Base-by-base conservation (phyloP, 1,139 yeast genomes). In the Magnusiomyces fungicola region DNA sequence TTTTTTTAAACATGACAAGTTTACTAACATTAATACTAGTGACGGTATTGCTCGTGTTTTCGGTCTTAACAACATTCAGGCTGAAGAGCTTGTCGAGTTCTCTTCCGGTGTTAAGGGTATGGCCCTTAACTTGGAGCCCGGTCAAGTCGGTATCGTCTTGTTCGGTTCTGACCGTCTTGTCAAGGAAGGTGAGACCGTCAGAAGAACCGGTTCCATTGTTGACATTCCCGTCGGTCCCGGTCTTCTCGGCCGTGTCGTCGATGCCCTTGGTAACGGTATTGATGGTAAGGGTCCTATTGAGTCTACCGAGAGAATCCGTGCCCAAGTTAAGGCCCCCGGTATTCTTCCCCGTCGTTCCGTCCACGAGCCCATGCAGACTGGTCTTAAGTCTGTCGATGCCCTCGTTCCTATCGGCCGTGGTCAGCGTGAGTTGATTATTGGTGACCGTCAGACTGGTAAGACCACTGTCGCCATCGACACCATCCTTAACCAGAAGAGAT, bases 381-480 rank as follows among this genome's bases (percentile, higher is more conserved):
- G 98, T 83, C 86, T 92, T 71, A 92, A 94, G 82, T 84, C 97
- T 58, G 97, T 92, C 66, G 99, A 92, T 72, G 95, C 98, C 70
- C 84, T 92, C 69, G 99, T 92, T 74, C 98, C 98, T 75, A 76
- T 92, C 68, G 98, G 98, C 72, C 94, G 98, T 85, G 98, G 98
- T 73, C 98, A 92, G 80, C 94, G 98, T 87, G 98, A 92, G 80
- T 80, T 92, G 86, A 92, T 92, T 70, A 92, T 92, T 72, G 98
- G 98, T 84, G 98, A 92, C 76, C 92, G 98, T 83, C 98, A 92
- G 80, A 92, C 98, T 66, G 98, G 98, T 85, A 92, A 92, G 82
- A 92, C 98, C 69, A 97, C 97, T 61, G 96, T 92, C 66, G 98
- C 97, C 66, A 74, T 92, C 67, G 98, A 92, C 76, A 83, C 98